Conservation (phyloP, 768 basidiomycete genomes). For the Dioszegia aurantiaca region DNA sequence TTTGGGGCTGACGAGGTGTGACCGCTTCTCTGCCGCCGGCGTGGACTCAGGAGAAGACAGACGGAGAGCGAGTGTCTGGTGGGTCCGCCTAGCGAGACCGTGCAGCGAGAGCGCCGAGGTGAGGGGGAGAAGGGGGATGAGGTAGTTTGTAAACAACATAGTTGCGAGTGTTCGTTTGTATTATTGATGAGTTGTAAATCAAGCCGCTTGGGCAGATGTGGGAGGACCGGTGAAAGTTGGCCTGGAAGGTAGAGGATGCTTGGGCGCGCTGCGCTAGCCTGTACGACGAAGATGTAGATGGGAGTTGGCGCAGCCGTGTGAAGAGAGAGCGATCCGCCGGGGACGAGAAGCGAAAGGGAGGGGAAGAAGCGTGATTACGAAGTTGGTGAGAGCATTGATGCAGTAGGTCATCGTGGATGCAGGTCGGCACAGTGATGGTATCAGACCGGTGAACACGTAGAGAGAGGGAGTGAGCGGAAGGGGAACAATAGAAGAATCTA, state of each 20-base stretch:
- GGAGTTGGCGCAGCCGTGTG: constrained; percentile 5
- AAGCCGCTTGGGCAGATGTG: constrained; percentile 20
- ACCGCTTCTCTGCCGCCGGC: constrained; percentile 8
- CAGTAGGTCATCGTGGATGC: neutral
- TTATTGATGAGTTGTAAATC: neutral
- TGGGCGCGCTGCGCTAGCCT: constrained; percentile 18
- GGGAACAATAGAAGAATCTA: neutral
- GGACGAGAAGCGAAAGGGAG: neutral
- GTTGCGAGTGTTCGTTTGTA: neutral
- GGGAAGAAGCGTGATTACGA: neutral
- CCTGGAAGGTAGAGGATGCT: constrained; percentile 13
- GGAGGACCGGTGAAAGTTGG: constrained; percentile 40
- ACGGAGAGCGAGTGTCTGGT: constrained; percentile 13
- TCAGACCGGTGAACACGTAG: neutral
- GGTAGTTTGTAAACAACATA: constrained; percentile 36
- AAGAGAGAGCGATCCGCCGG: constrained; percentile 5
- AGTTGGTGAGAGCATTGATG: neutral
- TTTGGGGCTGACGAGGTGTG: constrained; percentile 7
- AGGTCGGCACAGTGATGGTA: neutral
- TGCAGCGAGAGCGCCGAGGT: constrained; percentile 19
- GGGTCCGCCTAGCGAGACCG: constrained; percentile 10
- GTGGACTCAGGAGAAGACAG: constrained; percentile 1
- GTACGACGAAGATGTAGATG: neutral
- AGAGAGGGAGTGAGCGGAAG: neutral
- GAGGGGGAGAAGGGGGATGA: constrained; percentile 38